Evolutionary conservation across 2,329 filamentous ascomycete species (phyloP).

Genomic region (Fusarium oligoseptatum): DNA sequence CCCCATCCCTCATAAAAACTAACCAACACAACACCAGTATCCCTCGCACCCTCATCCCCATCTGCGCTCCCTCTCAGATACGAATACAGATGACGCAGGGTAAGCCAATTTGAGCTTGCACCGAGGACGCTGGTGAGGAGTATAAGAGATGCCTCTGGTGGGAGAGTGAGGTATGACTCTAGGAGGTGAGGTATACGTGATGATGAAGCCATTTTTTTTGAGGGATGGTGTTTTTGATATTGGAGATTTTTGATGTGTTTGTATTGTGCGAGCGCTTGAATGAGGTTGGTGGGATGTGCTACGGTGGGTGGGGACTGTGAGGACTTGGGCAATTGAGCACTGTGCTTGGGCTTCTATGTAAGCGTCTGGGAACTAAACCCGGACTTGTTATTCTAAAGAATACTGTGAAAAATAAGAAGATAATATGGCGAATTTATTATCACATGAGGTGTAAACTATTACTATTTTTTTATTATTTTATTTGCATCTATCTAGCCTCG

Average conservation of each 20-base stretch:
- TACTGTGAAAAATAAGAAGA: too few species aligned
- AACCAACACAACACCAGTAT: conserved; percentile 76
- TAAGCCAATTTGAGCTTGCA: conserved; percentile 75
- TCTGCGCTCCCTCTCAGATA: conserved; percentile 52
- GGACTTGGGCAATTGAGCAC: neutral
- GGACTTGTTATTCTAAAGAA: neutral
- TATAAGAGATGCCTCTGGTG: conserved; percentile 69
- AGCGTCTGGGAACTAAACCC: neutral
- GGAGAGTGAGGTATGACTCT: conserved; percentile 72
- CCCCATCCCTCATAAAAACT: conserved; percentile 86
- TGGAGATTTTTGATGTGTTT: conserved; percentile 33
- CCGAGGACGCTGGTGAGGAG: conserved; percentile 78
- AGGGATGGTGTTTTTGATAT: conserved; percentile 13
- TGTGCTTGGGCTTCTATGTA: neutral
- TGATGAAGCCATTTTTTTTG: conserved; percentile 46
- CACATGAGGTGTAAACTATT: neutral
- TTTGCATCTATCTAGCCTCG: neutral
- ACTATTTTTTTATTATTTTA: neutral
- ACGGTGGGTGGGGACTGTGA: conserved; percentile 37
- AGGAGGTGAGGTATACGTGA: conserved; percentile 73
- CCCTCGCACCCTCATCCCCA: conserved; percentile 42
- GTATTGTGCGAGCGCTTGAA: conserved; percentile 33
- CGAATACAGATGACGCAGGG: conserved; percentile 68
- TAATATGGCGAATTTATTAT: neutral
- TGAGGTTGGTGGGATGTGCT: conserved; percentile 17